Evolutionary conservation across 2,329 filamentous ascomycete species (phyloP).

Genomic region (Aureobasidium lini): DNA sequence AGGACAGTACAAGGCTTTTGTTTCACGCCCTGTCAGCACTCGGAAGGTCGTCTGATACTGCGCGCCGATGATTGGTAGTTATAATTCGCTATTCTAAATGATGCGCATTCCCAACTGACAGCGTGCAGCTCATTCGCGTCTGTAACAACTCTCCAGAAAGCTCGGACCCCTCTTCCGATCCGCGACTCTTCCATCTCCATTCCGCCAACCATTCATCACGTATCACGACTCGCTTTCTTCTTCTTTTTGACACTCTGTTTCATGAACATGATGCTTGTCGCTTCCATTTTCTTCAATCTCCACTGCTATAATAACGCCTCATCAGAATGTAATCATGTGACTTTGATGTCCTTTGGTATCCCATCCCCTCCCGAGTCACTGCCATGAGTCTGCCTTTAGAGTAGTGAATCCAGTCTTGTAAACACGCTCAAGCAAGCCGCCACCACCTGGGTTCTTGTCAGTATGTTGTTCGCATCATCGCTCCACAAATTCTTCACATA

Average conservation of each 20-base stretch:
- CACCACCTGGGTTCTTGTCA: slow-evolving; percentile 52
- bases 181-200: background rate
- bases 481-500: slow-evolving; percentile 36
- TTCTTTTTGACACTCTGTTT: background rate
- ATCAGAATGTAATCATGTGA: slow-evolving; percentile 4
- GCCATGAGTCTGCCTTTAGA: slow-evolving; percentile 45
- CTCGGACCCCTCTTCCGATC: background rate
- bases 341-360: slow-evolving; percentile 7
- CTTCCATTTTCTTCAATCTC: background rate
- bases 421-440: slow-evolving; percentile 96
- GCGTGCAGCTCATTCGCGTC: background rate
- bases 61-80: slow-evolving; percentile 5
- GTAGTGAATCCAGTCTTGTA: slow-evolving; percentile 89
- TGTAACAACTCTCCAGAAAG: background rate
- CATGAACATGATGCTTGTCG: slow-evolving; percentile 8
- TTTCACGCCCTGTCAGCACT: slow-evolving; percentile 8
- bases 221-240: too few species aligned
- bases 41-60: background rate
- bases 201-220: background rate
- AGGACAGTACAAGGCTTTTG: slow-evolving; percentile 8
- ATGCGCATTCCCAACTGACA: slow-evolving; percentile 6
- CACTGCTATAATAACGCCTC: slow-evolving; percentile 6
- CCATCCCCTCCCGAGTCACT: background rate
- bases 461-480: slow-evolving; percentile 6
- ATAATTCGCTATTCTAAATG: background rate